Evolutionary conservation across 1,139 yeast species (phyloP).

Genomic region (Entelexis sorbosivorans): DNA sequence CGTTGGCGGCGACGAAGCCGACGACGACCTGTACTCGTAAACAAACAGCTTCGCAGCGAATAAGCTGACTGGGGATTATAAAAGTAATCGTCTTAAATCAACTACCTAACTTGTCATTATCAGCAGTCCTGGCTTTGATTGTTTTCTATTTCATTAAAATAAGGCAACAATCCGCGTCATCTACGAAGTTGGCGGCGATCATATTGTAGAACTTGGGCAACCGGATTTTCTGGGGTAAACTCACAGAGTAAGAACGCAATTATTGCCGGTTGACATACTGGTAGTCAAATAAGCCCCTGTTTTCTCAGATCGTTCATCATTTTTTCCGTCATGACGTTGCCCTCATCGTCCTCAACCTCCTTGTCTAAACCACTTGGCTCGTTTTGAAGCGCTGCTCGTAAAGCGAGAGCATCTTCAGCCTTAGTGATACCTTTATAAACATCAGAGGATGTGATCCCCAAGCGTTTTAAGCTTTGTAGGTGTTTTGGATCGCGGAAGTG

Average conservation of each 20-base stretch:
- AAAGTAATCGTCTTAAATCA: neutral
- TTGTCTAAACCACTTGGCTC: slow-evolving; percentile 35
- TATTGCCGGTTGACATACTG: too few species aligned
- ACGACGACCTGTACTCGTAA: slow-evolving; percentile 84
- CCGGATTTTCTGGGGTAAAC: too few species aligned
- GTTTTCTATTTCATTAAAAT: too few species aligned
- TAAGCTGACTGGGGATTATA: neutral
- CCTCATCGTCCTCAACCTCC: slow-evolving; percentile 85
- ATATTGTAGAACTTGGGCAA: too few species aligned
- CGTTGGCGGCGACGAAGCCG: slow-evolving; percentile 56
- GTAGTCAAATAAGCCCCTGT: neutral
- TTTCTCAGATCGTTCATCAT: slow-evolving; percentile 38
- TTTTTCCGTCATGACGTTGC: slow-evolving; percentile 78
- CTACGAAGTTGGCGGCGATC: too few species aligned
- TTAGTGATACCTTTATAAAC: slow-evolving; percentile 54
- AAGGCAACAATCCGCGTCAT: too few species aligned
- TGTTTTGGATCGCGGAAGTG: slow-evolving; percentile 69
- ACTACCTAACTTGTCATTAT: neutral
- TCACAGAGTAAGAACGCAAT: too few species aligned
- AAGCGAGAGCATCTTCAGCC: slow-evolving; percentile 54
- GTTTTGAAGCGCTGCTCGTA: slow-evolving; percentile 38
- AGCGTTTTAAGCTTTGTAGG: slow-evolving; percentile 56
- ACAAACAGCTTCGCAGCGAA: neutral
- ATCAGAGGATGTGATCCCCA: slow-evolving; percentile 49
- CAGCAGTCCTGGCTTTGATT: too few species aligned